Evolutionary conservation across 805 yeast species (phyloP).

Genomic region (Schizosaccharomyces osmophilus): DNA sequence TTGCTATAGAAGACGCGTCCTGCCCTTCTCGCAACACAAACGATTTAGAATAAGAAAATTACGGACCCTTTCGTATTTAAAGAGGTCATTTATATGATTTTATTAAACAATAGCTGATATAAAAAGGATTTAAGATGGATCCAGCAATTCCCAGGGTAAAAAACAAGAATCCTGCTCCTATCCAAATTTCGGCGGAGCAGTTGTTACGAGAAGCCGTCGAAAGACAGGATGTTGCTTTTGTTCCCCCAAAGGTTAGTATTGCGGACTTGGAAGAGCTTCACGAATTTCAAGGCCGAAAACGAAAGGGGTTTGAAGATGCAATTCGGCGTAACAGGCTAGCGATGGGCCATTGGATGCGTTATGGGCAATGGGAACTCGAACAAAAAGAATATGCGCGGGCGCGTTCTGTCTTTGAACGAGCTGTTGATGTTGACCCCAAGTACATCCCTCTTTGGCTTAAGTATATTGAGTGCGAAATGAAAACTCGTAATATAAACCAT

Average conservation of each 20-base stretch:
- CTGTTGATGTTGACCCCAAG: slow-evolving; percentile 48
- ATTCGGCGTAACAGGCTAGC: slow-evolving; percentile 61
- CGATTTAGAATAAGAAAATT: too few relatives aligned
- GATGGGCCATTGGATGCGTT: slow-evolving; percentile 72
- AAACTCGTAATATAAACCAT: slow-evolving; percentile 51
- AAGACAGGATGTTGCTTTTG: slow-evolving; percentile 19
- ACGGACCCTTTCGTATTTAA: too few relatives aligned
- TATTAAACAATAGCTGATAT: too few relatives aligned
- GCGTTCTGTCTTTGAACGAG: slow-evolving; percentile 70
- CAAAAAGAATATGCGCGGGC: slow-evolving; percentile 61
- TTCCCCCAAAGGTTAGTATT: slow-evolving; percentile 19
- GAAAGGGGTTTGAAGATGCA: slow-evolving; percentile 72
- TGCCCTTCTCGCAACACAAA: too few relatives aligned
- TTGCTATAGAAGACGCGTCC: too few relatives aligned
- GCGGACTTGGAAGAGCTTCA: slow-evolving; percentile 58
- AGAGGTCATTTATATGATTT: too few relatives aligned
- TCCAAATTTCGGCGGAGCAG: slow-evolving; percentile 37
- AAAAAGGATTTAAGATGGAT: slow-evolving; percentile 2
- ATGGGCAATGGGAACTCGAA: slow-evolving; percentile 67
- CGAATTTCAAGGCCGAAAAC: slow-evolving; percentile 48
- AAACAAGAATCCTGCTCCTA: slow-evolving; percentile 22
- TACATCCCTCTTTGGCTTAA: slow-evolving; percentile 69
- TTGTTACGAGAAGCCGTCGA: slow-evolving; percentile 39
- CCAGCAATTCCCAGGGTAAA: slow-evolving; percentile 13
- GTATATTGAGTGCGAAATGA: slow-evolving; percentile 56